Evolutionary conservation across 352 stramenopile genomes (phyloP).

Genomic region (Phytophthora fragariae): DNA sequence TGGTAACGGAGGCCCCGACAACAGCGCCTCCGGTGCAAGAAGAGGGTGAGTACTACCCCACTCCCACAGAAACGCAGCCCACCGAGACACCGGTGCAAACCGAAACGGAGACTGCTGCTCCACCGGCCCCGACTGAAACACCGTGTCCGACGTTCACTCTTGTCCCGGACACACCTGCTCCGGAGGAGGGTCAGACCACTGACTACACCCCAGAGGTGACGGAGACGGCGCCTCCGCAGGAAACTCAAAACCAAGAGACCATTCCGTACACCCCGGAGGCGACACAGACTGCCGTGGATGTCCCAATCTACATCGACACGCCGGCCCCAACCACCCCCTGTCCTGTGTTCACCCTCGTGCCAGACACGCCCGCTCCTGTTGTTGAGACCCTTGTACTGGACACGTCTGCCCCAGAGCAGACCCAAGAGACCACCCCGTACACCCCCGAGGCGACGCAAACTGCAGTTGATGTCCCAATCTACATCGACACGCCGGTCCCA

Average conservation of each 20-base stretch:
- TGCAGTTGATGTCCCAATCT: neutral
- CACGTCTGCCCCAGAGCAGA: constrained; percentile 7
- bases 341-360: constrained; percentile 12
- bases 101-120: constrained; percentile 14
- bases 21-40: neutral
- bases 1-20: neutral
- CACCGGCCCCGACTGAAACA: neutral
- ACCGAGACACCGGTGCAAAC: constrained; percentile 7
- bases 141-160: constrained; percentile 15
- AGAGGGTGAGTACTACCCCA: constrained; percentile 6
- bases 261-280: neutral
- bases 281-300: constrained; percentile 13
- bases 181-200: constrained; percentile 1
- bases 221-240: constrained; percentile 4
- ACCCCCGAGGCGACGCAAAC: neutral
- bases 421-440: neutral
- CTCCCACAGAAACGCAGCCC: neutral
- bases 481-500: neutral
- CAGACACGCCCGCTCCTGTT: constrained; percentile 21
- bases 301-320: constrained; percentile 4
- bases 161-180: constrained; percentile 23
- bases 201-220: constrained; percentile 15
- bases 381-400: constrained; percentile 16
- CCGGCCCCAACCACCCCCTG: constrained; percentile 27
- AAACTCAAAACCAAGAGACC: neutral